phyloP scores from a whole-genome alignment of 1,284 basidiomycete species.

The Sanghuangporus baumii region DNA sequence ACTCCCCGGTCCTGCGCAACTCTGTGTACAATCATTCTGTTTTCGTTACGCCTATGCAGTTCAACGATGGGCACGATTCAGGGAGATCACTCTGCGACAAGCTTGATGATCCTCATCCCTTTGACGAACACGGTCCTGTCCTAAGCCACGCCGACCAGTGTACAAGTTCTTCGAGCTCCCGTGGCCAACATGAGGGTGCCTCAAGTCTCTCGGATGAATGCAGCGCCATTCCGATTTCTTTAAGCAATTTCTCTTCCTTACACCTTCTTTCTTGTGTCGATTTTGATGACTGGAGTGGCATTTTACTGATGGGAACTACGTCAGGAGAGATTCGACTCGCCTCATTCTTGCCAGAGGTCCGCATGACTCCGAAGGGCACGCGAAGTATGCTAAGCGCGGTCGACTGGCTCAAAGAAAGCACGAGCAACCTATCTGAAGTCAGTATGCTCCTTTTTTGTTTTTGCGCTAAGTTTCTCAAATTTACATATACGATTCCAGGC shows the following conservation, averaged over 20 bases:
- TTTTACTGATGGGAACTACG: not conserved
- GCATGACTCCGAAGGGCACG: not conserved
- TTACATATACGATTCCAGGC: not conserved
- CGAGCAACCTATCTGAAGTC: not conserved
- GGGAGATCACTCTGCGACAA: too few relatives aligned
- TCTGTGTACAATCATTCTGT: too few relatives aligned
- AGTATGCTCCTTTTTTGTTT: not conserved
- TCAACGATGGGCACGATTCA: too few relatives aligned
- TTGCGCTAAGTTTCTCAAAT: not conserved
- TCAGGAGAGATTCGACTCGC: not conserved
- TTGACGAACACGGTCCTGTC: too few relatives aligned
- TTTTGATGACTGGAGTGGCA: constrained; percentile 5
- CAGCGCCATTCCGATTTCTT: not conserved
- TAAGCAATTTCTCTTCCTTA: not conserved
- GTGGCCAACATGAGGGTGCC: too few relatives aligned
- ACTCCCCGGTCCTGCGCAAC: too few relatives aligned
- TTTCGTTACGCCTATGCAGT: too few relatives aligned
- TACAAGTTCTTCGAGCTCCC: too few relatives aligned
- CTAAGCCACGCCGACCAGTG: too few relatives aligned
- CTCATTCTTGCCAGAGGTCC: not conserved
- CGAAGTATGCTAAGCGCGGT: not conserved
- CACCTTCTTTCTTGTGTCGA: not conserved
- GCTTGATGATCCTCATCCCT: too few relatives aligned
- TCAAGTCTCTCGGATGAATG: too few relatives aligned
- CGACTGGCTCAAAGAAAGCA: too few relatives aligned